Evolutionary conservation across 2,329 filamentous ascomycete species (phyloP).

Genomic region (Pezicula carpinea): DNA sequence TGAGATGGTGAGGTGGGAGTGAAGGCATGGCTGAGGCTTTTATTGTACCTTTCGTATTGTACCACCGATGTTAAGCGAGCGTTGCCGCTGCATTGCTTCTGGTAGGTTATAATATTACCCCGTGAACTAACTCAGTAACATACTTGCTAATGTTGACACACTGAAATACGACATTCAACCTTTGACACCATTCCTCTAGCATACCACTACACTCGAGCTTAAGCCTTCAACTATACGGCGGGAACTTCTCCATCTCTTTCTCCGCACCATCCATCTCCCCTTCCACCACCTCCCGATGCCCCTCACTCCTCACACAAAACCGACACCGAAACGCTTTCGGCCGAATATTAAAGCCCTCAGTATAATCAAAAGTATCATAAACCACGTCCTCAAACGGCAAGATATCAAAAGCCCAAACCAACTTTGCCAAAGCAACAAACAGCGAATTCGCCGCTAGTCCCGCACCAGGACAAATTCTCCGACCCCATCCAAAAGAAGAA

Average conservation of each 20-base stretch:
- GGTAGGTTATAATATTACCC: no score
- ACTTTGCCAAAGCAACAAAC: constrained; percentile 41
- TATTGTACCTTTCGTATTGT: no score
- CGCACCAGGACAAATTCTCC: constrained; percentile 52
- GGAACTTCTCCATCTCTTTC: constrained; percentile 19
- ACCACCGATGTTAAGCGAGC: no score
- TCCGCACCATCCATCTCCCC: constrained; percentile 26
- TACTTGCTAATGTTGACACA: no score
- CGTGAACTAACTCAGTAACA: no score
- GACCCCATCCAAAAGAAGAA: constrained; percentile 32
- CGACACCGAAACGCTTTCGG: constrained; percentile 30
- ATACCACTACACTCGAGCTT: no score
- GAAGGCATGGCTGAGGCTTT: no score
- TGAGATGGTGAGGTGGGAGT: no score
- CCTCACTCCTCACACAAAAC: constrained; percentile 26
- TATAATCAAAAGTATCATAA: constrained; percentile 21
- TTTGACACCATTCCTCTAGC: no score
- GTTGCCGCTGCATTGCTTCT: no score
- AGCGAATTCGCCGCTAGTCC: constrained; percentile 46
- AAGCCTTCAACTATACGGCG: constrained; percentile 16
- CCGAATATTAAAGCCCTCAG: constrained; percentile 31
- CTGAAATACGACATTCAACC: no score
- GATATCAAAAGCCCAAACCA: constrained; percentile 49
- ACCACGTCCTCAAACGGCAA: constrained; percentile 10
- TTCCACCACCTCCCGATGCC: constrained; percentile 28